Conservation (phyloP, 2,329 filamentous ascomycete genomes). For the Monilinia aucupariae region DNA sequence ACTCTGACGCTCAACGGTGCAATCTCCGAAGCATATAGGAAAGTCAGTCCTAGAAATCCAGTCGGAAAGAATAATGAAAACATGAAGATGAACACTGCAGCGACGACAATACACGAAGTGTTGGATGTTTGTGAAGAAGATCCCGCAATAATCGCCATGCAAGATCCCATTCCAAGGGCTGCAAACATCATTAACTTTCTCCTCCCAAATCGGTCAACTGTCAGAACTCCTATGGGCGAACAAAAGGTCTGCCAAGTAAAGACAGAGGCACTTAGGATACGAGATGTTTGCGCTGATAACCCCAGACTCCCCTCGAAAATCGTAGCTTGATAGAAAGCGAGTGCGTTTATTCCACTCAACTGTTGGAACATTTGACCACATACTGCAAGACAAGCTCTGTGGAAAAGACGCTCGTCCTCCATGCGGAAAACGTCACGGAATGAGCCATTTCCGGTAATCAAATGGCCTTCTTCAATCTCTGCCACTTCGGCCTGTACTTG, state of each 20-base stretch:
- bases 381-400: slow-evolving; percentile 47
- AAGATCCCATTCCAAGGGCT: slow-evolving; percentile 55
- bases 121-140: slow-evolving; percentile 20
- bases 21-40: slow-evolving; percentile 54
- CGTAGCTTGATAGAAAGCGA: slow-evolving; percentile 44
- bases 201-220: slow-evolving; percentile 55
- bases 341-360: slow-evolving; percentile 40
- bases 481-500: slow-evolving; percentile 50
- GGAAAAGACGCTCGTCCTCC: slow-evolving; percentile 48
- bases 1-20: slow-evolving; percentile 48
- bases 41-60: slow-evolving; percentile 47
- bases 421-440: slow-evolving; percentile 45
- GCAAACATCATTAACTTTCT: slow-evolving; percentile 69
- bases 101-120: slow-evolving; percentile 31
- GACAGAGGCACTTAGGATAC: slow-evolving; percentile 51
- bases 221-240: slow-evolving; percentile 36
- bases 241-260: slow-evolving; percentile 14
- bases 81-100: slow-evolving; percentile 40
- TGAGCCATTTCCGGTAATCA: slow-evolving; percentile 43
- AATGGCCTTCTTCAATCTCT: slow-evolving; percentile 56
- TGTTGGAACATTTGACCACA: slow-evolving; percentile 50
- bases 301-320: slow-evolving; percentile 47
- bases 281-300: slow-evolving; percentile 42
- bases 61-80: slow-evolving; percentile 50
- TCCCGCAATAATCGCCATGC: slow-evolving; percentile 55